These are phyloP conservation scores for Pseudocercospora pini-densiflorae DNA, from an alignment of 2,329 filamentous ascomycete genomes.

Conservation along the genomic window DNA sequence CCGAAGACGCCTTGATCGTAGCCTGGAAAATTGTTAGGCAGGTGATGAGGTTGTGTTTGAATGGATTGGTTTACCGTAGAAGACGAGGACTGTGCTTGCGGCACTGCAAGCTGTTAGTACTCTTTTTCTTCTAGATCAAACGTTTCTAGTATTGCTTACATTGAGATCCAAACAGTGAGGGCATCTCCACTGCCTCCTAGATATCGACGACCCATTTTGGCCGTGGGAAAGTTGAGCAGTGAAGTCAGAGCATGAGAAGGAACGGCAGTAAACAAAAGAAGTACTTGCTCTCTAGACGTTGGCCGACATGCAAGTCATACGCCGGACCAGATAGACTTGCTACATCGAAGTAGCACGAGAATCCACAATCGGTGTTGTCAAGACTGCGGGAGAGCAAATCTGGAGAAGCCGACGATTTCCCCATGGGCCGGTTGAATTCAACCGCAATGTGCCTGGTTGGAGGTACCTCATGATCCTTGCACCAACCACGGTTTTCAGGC, in stretches of 20 bases:
- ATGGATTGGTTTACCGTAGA: slow-evolving; percentile 42
- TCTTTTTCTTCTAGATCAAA: background rate
- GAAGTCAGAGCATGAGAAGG: background rate
- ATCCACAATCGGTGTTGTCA: background rate
- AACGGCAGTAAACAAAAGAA: background rate
- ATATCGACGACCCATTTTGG: slow-evolving; percentile 52
- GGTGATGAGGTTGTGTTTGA: too few relatives aligned
- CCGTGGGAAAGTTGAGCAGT: background rate
- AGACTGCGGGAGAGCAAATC: background rate
- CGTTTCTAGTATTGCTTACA: slow-evolving; percentile 31
- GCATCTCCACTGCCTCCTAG: slow-evolving; percentile 56
- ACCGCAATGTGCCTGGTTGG: background rate
- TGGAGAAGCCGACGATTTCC: slow-evolving; percentile 3
- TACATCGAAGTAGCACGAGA: background rate
- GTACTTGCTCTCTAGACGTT: background rate
- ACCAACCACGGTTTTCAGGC: background rate
- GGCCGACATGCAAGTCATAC: background rate
- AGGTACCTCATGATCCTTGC: background rate
- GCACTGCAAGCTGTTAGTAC: slow-evolving; percentile 34
- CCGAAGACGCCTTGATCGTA: slow-evolving; percentile 45
- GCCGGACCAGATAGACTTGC: background rate
- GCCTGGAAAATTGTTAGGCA: slow-evolving; percentile 2
- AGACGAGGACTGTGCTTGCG: slow-evolving; percentile 55
- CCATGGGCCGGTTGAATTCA: slow-evolving; percentile 6
- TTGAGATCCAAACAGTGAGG: slow-evolving; percentile 58